Percentiles rank a stretch among this genome's conserved stretches.
These are phyloP conservation scores for Aphanomyces invadans DNA, from an alignment of 352 stramenopile species.

Conservation along the genomic window DNA sequence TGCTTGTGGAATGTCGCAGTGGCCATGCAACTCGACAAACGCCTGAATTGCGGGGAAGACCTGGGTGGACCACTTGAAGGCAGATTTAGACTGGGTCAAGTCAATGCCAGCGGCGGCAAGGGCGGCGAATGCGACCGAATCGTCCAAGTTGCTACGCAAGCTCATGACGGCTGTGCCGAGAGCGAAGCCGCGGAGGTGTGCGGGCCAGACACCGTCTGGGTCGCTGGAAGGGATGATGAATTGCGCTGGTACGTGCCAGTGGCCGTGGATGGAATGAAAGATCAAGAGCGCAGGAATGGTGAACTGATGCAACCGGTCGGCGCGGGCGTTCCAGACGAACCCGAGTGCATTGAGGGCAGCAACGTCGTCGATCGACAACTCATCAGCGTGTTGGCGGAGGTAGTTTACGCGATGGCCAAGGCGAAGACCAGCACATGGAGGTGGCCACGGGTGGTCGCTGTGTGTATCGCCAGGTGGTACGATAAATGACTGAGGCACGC, in stretches of 20 bases:
- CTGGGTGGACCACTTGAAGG: constrained; percentile 48
- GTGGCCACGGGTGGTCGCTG: constrained; percentile 46
- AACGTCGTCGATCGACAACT: constrained; percentile 49
- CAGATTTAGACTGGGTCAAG: constrained; percentile 38
- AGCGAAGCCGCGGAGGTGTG: constrained; percentile 41
- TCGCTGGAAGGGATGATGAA: constrained; percentile 44
- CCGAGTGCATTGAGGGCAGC: constrained; percentile 80
- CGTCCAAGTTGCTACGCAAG: constrained; percentile 49
- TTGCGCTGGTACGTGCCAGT: constrained; percentile 47
- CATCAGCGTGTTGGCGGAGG: constrained; percentile 57
- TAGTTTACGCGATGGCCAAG: constrained; percentile 85
- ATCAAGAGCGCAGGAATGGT: constrained; percentile 51
- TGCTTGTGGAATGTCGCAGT: constrained; percentile 87
- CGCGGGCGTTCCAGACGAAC: constrained; percentile 86
- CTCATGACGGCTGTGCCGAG: constrained; percentile 66
- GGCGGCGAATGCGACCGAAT: constrained; percentile 32
- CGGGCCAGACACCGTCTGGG: constrained; percentile 45
- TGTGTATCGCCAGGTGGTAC: constrained; percentile 48
- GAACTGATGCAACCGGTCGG: constrained; percentile 62
- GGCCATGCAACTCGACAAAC: constrained; percentile 79
- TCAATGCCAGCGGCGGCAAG: constrained; percentile 54
- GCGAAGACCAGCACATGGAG: constrained; percentile 69
- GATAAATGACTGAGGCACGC: constrained; percentile 90
- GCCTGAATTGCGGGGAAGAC: constrained; percentile 73
- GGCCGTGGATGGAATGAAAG: constrained; percentile 51